Conservation (phyloP, 495 filamentous ascomycete species). For the Penicillium pulvis region DNA sequence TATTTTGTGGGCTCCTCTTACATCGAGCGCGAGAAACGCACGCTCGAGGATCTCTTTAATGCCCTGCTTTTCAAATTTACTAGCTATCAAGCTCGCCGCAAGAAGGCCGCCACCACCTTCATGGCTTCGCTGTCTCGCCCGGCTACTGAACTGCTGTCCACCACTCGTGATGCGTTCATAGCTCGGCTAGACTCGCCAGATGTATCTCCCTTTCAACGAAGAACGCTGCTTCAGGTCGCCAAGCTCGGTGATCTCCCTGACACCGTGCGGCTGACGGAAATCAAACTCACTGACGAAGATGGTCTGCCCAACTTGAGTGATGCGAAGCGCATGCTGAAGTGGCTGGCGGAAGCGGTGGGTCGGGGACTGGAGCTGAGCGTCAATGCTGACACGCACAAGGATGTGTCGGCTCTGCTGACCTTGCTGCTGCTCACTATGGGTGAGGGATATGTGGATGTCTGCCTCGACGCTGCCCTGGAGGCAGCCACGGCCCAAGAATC, state of each 20-base stretch:
- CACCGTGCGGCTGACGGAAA: slow-evolving; percentile 59
- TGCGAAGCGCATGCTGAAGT: slow-evolving; percentile 95
- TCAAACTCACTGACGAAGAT: slow-evolving; percentile 87
- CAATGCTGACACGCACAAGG: slow-evolving; percentile 87
- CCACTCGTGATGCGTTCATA: slow-evolving; percentile 78
- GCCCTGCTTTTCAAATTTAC: slow-evolving; percentile 95
- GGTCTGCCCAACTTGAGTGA: slow-evolving; percentile 79
- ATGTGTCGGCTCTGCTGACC: slow-evolving; percentile 83
- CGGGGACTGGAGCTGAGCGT: slow-evolving; percentile 85
- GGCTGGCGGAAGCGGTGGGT: slow-evolving; percentile 96
- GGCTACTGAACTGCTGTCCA: slow-evolving; percentile 76
- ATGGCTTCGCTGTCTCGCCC: slow-evolving; percentile 88
- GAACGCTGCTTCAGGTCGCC: slow-evolving; percentile 82
- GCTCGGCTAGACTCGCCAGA: slow-evolving; percentile 84
- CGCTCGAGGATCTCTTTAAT: slow-evolving; percentile 87
- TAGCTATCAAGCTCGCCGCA: slow-evolving; percentile 82
- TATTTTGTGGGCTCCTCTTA: slow-evolving; percentile 94
- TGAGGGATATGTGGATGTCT: slow-evolving; percentile 92
- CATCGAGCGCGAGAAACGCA: slow-evolving; percentile 90
- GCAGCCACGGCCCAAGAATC: slow-evolving; percentile 72
- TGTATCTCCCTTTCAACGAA: slow-evolving; percentile 77
- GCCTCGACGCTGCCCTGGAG: slow-evolving; percentile 83
- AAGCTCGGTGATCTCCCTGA: slow-evolving; percentile 61
- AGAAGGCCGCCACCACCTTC: slow-evolving; percentile 85
- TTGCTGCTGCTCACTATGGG: slow-evolving; percentile 88